Base-by-base conservation (phyloP, 78 protist genomes). In the Bigelowiella natans region DNA sequence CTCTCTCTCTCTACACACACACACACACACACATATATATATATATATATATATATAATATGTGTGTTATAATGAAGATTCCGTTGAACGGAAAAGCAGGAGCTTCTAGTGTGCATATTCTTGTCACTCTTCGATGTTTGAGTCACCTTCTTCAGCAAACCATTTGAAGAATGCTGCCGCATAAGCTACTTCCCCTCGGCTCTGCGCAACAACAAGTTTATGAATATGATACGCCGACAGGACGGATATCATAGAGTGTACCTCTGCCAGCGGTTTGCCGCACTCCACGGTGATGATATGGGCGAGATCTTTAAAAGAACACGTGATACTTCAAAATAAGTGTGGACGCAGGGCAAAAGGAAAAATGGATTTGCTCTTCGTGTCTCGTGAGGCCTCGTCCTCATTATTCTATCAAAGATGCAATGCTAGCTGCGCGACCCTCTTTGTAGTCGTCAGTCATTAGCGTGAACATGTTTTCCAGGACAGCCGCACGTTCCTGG, bases 231-330 rank as follows among this genome's bases (percentile, higher is more conserved):
- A 51, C 18, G 18, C 18, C 34, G 34, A 51, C 7, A 51, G 7
- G 73, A 51, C 18, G 7, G 18, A 26, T 51, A 51, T 51, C 18
- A 51, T 51, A 26, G 18, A 26, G 7, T 26, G 7, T 51, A 51
- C 73, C 18, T 51, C 87, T 26, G 51, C 7, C 11, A 85, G 38
- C 7, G 87, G 87, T 18, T 85, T 85, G 7, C 87, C 87, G 38
- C 87, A 85, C 38, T 85, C 87, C 30, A 85, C 87, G 11, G 87
- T 85, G 51, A 85, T 51, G 73, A 51, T 7, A 51, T 51, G 73
- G 18, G 73, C 73, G 18, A 51, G 73, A 51, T 51, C 73, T 51
- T n/a, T n/a, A n/a, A n/a, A n/a, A n/a, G n/a, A n/a, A n/a, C n/a
- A n/a, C n/a, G n/a, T n/a, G n/a, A n/a, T n/a, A n/a, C n/a, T n/a